Percentiles rank a stretch among this genome's conserved stretches.
These are phyloP conservation scores for Wickerhamiella sorbophila DNA, from an alignment of 805 yeast genomes.

Conservation along the genomic window DNA sequence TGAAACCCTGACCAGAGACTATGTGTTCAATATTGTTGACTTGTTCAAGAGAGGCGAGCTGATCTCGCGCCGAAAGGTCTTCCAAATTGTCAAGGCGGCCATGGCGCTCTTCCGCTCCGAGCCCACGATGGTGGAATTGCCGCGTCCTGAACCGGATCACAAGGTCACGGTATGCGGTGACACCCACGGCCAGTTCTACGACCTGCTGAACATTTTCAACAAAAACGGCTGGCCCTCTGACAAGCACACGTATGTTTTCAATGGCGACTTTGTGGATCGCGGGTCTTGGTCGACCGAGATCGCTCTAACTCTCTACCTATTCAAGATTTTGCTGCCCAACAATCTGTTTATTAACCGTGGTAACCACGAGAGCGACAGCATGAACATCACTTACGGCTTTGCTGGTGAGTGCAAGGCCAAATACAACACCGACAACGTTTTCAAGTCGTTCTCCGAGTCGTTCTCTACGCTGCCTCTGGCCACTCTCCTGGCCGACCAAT, in stretches of 20 bases:
- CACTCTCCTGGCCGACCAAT: conserved; percentile 59
- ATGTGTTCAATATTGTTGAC: conserved; percentile 50
- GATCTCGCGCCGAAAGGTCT: conserved; percentile 70
- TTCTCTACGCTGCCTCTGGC: conserved; percentile 81
- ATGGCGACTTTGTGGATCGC: conserved; percentile 95
- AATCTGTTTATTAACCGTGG: conserved; percentile 75
- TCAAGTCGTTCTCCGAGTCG: conserved; percentile 70
- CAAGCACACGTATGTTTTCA: conserved; percentile 67
- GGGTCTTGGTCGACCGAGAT: conserved; percentile 99
- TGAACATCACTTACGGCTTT: conserved; percentile 94
- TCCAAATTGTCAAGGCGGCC: conserved; percentile 64
- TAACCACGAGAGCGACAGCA: conserved; percentile 90
- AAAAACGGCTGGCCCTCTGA: conserved; percentile 56
- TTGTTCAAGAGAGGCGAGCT: conserved; percentile 60
- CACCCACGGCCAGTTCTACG: conserved; percentile 94
- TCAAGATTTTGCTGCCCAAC: conserved; percentile 63
- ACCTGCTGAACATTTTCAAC: conserved; percentile 65
- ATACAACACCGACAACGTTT: conserved; percentile 56
- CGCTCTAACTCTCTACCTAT: conserved; percentile 60
- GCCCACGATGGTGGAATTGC: conserved; percentile 61
- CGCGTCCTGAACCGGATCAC: conserved; percentile 24
- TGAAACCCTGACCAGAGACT: conserved; percentile 37
- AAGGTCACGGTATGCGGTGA: conserved; percentile 85
- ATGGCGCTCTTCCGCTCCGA: conserved; percentile 50
- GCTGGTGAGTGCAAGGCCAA: conserved; percentile 91